These are phyloP conservation scores for Osmanthus fragrans DNA, from an alignment of 257 asterid genomes.

Conservation along the genomic window DNA sequence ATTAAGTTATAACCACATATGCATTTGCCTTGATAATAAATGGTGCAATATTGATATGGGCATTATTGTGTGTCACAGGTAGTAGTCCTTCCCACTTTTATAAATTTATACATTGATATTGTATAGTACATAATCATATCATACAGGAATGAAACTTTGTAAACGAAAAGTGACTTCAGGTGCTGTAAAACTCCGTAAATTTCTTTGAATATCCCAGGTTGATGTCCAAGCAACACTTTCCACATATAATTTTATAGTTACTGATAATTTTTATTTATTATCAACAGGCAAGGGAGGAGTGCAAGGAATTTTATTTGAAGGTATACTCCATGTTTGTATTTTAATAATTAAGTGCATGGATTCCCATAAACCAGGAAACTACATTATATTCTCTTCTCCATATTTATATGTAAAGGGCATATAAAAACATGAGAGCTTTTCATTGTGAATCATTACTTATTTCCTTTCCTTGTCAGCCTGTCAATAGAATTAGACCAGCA, in stretches of 20 bases:
- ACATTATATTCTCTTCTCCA: not conserved
- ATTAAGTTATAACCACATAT: not conserved
- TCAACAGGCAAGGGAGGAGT: slow-evolving; percentile 42
- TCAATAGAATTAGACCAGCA: too few relatives aligned
- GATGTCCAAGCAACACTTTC: not conserved
- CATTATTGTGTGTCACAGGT: not conserved
- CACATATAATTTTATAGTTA: not conserved
- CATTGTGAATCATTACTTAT: too few relatives aligned
- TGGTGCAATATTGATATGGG: not conserved
- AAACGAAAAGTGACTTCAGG: not conserved
- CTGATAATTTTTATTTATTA: not conserved
- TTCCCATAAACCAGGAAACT: not conserved
- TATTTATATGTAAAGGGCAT: not conserved
- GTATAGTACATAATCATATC: not conserved
- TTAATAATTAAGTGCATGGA: not conserved
- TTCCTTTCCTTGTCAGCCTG: too few relatives aligned
- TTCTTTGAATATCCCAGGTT: not conserved
- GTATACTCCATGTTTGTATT: slow-evolving; percentile 19
- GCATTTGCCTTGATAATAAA: not conserved
- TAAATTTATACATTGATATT: not conserved
- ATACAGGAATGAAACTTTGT: too few relatives aligned
- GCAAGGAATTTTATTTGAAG: slow-evolving; percentile 43
- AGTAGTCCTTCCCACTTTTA: not conserved
- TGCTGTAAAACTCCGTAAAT: not conserved
- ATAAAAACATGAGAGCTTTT: not conserved